Conservation (phyloP, 257 asterid genomes). For the Haberlea rhodopensis region DNA sequence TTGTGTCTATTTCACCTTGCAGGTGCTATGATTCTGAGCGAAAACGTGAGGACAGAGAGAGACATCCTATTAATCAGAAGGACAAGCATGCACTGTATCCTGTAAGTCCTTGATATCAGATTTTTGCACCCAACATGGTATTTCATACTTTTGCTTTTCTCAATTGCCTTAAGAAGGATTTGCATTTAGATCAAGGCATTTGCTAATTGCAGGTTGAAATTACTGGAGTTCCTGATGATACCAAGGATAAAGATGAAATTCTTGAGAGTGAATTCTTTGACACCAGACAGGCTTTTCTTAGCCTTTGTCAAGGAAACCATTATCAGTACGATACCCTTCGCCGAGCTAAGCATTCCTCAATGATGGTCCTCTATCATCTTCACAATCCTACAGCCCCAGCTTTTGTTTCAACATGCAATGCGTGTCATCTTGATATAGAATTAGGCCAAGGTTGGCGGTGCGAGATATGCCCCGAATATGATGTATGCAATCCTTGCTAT, state of each 20-base stretch:
- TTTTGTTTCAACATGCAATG: constrained; percentile 72
- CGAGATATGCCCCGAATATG: constrained; percentile 90
- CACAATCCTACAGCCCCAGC: constrained; percentile 99
- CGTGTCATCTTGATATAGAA: constrained; percentile 84
- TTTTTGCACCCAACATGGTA: background rate
- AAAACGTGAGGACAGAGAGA: constrained; percentile 78
- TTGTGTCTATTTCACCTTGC: constrained; percentile 22
- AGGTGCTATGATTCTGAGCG: constrained; percentile 92
- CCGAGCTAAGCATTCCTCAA: constrained; percentile 97
- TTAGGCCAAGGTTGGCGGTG: constrained; percentile 98
- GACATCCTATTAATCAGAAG: constrained; percentile 81
- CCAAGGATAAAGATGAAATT: constrained; percentile 87
- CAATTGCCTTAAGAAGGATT: constrained; percentile 3
- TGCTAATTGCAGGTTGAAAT: constrained; percentile 59
- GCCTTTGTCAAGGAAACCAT: constrained; percentile 98
- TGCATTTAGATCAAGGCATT: constrained; percentile 23
- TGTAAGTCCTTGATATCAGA: constrained; percentile 41
- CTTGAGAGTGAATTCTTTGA: constrained; percentile 98
- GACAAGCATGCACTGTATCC: constrained; percentile 75
- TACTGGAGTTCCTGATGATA: constrained; percentile 59
- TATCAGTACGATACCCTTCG: constrained; percentile 97
- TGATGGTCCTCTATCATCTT: constrained; percentile 99
- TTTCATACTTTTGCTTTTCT: constrained; percentile 4
- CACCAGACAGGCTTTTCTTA: constrained; percentile 95
- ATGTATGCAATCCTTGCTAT: constrained; percentile 78